Conservation (phyloP, 2,329 filamentous ascomycete species). For the Colletotrichum tabaci region DNA sequence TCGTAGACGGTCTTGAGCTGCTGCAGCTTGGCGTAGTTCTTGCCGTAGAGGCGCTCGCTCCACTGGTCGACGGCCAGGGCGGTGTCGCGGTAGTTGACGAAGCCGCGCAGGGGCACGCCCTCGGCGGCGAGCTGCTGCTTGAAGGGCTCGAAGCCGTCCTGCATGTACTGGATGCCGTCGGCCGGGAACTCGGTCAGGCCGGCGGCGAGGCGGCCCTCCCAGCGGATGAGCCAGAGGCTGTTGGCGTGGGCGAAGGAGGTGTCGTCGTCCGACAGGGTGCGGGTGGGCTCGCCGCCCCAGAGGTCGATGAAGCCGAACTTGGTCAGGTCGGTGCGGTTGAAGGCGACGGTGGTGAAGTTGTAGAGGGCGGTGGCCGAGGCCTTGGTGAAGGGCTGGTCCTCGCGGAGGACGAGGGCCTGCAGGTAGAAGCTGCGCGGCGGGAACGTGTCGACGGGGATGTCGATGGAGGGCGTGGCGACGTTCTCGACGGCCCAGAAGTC, state of each 20-base stretch:
- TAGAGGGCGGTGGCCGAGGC: conserved; percentile 34
- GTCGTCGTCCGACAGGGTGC: conserved; percentile 53
- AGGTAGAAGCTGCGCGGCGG: conserved; percentile 42
- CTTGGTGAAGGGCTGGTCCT: conserved; percentile 40
- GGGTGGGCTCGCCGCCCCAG: conserved; percentile 37
- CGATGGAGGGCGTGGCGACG: conserved; percentile 38
- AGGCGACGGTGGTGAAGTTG: conserved; percentile 33
- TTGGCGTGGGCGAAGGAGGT: conserved; percentile 58
- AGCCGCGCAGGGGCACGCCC: conserved; percentile 38
- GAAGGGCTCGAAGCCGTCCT: conserved; percentile 55
- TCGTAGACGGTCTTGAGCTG: conserved; percentile 40
- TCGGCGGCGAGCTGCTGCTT: conserved; percentile 24
- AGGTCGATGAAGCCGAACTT: conserved; percentile 42
- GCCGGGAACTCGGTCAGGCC: conserved; percentile 65
- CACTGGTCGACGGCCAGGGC: conserved; percentile 37
- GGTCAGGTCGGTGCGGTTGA: conserved; percentile 41
- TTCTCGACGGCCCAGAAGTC: conserved; percentile 42
- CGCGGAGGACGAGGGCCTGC: conserved; percentile 40
- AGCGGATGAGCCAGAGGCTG: conserved; percentile 55
- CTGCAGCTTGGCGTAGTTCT: conserved; percentile 39
- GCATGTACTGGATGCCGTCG: conserved; percentile 61
- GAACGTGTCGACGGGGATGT: conserved; percentile 33
- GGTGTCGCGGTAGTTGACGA: conserved; percentile 43
- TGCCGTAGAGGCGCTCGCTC: conserved; percentile 41
- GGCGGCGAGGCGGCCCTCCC: conserved; percentile 37